A percentile compares a stretch with the other conserved stretches of the same genome.
These are phyloP conservation scores for Amyloporia xantha DNA, from an alignment of 768 basidiomycete species.

Conservation along the genomic window DNA sequence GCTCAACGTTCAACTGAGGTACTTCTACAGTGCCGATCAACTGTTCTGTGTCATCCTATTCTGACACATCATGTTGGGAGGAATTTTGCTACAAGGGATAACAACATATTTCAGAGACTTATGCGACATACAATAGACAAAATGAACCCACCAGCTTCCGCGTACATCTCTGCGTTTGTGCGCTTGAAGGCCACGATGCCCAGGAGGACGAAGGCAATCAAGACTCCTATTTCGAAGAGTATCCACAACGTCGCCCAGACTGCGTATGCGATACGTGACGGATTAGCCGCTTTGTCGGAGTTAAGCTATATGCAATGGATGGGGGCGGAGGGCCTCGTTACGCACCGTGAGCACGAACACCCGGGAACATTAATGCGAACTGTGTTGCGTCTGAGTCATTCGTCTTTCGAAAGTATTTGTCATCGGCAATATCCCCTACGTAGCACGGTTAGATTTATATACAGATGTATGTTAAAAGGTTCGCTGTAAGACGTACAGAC, in stretches of 20 bases:
- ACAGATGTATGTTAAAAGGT: neutral
- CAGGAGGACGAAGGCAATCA: slow-evolving; percentile 73
- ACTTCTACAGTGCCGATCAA: too few species aligned
- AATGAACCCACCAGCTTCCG: slow-evolving; percentile 77
- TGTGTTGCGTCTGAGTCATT: slow-evolving; percentile 94
- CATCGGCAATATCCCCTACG: slow-evolving; percentile 89
- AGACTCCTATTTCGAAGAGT: slow-evolving; percentile 63
- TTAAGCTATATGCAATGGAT: too few species aligned
- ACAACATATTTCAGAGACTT: too few species aligned
- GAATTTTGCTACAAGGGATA: slow-evolving; percentile 39
- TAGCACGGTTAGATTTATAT: neutral
- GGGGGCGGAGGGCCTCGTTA: too few species aligned
- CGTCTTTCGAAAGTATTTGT: slow-evolving; percentile 89
- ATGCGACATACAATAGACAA: too few species aligned
- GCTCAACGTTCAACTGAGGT: too few species aligned
- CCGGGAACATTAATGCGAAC: slow-evolving; percentile 69
- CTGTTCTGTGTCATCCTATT: too few species aligned
- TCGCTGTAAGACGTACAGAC: slow-evolving; percentile 66
- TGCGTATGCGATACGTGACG: slow-evolving; percentile 22
- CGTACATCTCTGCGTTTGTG: slow-evolving; percentile 53
- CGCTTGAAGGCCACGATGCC: slow-evolving; percentile 82
- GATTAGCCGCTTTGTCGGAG: slow-evolving; percentile 1
- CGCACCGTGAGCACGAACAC: slow-evolving; percentile 66
- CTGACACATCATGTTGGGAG: slow-evolving; percentile 52
- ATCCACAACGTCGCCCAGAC: slow-evolving; percentile 89